phyloP scores from a whole-genome alignment of 2,329 filamentous ascomycete species.

The Pseudogymnoascus sp. region DNA sequence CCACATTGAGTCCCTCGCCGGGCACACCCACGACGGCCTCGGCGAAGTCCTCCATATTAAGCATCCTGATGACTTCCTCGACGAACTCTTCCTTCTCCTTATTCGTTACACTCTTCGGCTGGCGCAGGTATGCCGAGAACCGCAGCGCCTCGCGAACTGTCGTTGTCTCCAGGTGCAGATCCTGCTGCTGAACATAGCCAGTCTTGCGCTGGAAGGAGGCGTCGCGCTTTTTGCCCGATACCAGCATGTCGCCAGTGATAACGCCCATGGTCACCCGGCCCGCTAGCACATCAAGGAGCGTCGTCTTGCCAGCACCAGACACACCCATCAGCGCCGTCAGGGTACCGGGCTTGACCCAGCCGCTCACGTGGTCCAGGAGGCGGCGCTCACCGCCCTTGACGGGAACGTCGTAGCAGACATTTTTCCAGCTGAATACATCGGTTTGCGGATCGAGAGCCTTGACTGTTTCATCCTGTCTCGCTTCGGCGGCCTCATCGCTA shows the following conservation, averaged over 20 bases:
- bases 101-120: slow-evolving; percentile 63
- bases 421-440: slow-evolving; percentile 27
- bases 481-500: slow-evolving; percentile 8
- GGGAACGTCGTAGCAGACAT: slow-evolving; percentile 64
- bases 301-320: slow-evolving; percentile 79
- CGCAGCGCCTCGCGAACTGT: slow-evolving; percentile 83
- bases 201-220: slow-evolving; percentile 84
- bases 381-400: slow-evolving; percentile 57
- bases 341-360: slow-evolving; percentile 67
- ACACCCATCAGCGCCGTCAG: slow-evolving; percentile 63
- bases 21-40: slow-evolving; percentile 88
- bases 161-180: slow-evolving; percentile 75
- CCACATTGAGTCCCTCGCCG: slow-evolving; percentile 73
- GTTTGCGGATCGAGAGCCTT: slow-evolving; percentile 23
- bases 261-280: slow-evolving; percentile 79
- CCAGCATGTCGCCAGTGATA: slow-evolving; percentile 69
- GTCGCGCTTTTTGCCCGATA: slow-evolving; percentile 36
- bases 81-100: slow-evolving; percentile 82
- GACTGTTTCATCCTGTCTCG: slow-evolving; percentile 21
- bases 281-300: slow-evolving; percentile 72
- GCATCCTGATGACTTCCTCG: slow-evolving; percentile 80
- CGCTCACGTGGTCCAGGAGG: slow-evolving; percentile 60
- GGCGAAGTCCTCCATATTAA: slow-evolving; percentile 86
- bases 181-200: slow-evolving; percentile 88
- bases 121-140: slow-evolving; percentile 80